phyloP scores from a whole-genome alignment of 2,329 filamentous ascomycete genomes.

The Neofusicoccum cordaticola region DNA sequence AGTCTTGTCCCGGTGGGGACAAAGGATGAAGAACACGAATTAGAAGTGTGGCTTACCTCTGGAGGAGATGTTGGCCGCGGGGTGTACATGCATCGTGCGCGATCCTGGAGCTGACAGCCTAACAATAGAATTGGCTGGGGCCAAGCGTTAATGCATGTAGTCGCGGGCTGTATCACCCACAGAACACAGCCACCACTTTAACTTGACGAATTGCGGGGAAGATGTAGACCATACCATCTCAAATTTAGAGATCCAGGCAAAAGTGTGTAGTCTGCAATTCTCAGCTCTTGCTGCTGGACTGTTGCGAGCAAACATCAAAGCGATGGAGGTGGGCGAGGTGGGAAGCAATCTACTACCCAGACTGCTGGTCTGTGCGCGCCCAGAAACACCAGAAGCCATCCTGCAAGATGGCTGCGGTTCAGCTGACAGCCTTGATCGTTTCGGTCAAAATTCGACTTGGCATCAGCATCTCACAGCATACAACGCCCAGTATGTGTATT shows the following conservation, averaged over 20 bases:
- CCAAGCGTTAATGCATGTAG: neutral
- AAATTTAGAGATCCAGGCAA: neutral
- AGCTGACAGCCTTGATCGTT: neutral
- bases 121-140: neutral
- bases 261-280: too few species aligned
- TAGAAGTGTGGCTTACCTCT: neutral
- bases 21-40: neutral
- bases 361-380: neutral
- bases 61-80: neutral
- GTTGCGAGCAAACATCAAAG: neutral
- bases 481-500: neutral
- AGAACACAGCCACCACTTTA: neutral
- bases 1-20: neutral
- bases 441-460: neutral
- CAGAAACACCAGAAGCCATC: neutral
- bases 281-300: neutral
- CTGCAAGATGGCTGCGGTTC: neutral
- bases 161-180: neutral
- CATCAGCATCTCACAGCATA: neutral
- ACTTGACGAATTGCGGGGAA: too few species aligned
- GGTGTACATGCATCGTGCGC: neutral
- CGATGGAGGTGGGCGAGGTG: neutral
- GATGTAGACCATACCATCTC: neutral
- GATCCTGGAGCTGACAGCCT: slow-evolving; percentile 3
- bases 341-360: neutral